Evolutionary conservation across 768 basidiomycete species (phyloP), one percentile per base, ranked within the genome.

Genomic region (Naganishia randhawae): DNA sequence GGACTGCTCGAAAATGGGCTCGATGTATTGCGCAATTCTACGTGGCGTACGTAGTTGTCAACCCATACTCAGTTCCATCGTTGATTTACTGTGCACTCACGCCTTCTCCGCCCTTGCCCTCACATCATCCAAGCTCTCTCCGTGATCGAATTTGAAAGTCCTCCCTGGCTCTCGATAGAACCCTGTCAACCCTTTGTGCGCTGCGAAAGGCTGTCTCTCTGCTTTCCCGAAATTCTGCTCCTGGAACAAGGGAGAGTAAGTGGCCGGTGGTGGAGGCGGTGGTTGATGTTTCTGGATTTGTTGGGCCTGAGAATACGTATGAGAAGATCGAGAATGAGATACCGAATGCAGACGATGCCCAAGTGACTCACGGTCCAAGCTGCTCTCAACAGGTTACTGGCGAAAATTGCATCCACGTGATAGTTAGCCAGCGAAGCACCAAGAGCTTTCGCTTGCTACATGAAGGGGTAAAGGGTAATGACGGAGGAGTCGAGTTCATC

Each of bases 181-280:
- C n/a, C 74, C 74, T 32, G 69, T 69, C 25, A 66, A 55, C 39
- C 68, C 67, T 50, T 67, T 50, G 53, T 61, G 31, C 51, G 55
- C 50, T 57, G 39, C 39, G 41, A 66, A 72, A 16, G 66, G 61
- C 50, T 71, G 67, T 51, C 70, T 78, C 73, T 76, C 76, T 61
- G 81, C 82, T 65, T 75, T 74, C 9, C 82, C 82, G 42, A 81
- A 83, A 72, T 80, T 75, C 70, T 83, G 82, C 69, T 83, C 82
- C 14, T 81, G 73, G 4, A 83, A 68, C n/a, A 82, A 57, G 0
- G 71, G 66, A 0, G 76, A 74, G 22, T 75, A 67, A 7, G 77
- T 79, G 48, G 81, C 61, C 8, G 73, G 69, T 7, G 80, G 79
- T 62, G 73, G 73, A 0, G 77, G 76, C 22, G 73, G 70, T 4